Conservation (phyloP, 371 early-diverging fungal genomes). For the Blastocladiella emersonii region DNA sequence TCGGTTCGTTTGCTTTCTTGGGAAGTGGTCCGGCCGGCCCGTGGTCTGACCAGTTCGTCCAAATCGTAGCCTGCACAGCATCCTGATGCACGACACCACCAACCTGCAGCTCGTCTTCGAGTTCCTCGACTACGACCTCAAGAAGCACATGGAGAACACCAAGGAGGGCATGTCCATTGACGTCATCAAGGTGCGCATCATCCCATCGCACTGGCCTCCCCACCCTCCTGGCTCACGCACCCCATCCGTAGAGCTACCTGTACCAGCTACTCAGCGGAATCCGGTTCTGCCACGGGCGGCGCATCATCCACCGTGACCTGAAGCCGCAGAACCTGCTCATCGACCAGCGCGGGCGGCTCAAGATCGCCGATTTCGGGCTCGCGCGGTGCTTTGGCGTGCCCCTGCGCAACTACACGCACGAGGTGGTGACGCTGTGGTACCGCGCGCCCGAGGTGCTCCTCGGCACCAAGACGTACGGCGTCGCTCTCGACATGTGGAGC, state of each 20-base stretch:
- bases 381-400: conserved; percentile 82
- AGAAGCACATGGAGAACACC: conserved; percentile 74
- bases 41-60: no score
- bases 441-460: conserved; percentile 93
- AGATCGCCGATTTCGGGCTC: conserved; percentile 92
- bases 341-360: conserved; percentile 68
- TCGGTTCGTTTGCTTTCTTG: conserved; percentile 9
- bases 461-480: conserved; percentile 78
- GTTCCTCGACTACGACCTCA: conserved; percentile 89
- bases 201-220: no score
- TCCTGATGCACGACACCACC: conserved; percentile 71
- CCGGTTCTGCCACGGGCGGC: conserved; percentile 69
- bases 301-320: conserved; percentile 83
- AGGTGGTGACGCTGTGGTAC: conserved; percentile 97
- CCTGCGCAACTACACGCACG: conserved; percentile 83
- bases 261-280: conserved; percentile 73
- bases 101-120: conserved; percentile 96
- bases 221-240: no score
- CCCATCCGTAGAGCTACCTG: conserved; percentile 64
- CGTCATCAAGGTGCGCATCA: conserved; percentile 52
- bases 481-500: conserved; percentile 95
- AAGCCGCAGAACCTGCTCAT: conserved; percentile 91
- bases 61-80: conserved; percentile 47
- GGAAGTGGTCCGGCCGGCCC: no score
- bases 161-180: conserved; percentile 38